phyloP scores from a whole-genome alignment of 371 early-diverging fungal genomes.

The Mucor saturninus region DNA sequence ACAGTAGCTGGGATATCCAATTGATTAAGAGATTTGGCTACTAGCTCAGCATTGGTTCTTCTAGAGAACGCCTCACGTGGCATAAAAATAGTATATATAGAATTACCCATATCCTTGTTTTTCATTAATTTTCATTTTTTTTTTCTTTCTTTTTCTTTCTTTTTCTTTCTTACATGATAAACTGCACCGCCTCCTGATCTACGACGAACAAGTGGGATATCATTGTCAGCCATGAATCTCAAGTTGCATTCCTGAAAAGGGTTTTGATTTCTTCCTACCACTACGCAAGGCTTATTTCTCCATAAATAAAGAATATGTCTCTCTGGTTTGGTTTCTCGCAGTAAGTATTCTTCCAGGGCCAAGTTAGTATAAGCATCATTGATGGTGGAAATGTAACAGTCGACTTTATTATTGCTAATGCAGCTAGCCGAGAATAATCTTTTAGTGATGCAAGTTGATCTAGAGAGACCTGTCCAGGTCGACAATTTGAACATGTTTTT shows the following conservation, averaged over 20 bases:
- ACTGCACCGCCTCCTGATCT: slow-evolving; percentile 97
- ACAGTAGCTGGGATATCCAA: slow-evolving; percentile 88
- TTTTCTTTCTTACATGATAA: slow-evolving; percentile 77
- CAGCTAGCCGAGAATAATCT: slow-evolving; percentile 11
- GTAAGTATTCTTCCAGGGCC: slow-evolving; percentile 92
- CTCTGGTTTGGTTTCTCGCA: slow-evolving; percentile 69
- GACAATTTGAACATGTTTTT: background rate
- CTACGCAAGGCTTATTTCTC: slow-evolving; percentile 88
- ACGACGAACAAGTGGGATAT: slow-evolving; percentile 86
- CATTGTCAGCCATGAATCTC: slow-evolving; percentile 61
- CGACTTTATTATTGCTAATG: slow-evolving; percentile 31
- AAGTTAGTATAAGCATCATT: slow-evolving; percentile 88
- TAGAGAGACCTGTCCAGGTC: background rate
- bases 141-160: background rate
- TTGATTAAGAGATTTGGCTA: slow-evolving; percentile 75
- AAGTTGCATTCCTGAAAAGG: slow-evolving; percentile 94
- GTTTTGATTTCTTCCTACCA: slow-evolving; percentile 96
- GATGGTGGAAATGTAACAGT: slow-evolving; percentile 66
- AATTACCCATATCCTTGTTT: slow-evolving; percentile 90
- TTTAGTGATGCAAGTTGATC: background rate
- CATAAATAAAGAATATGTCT: slow-evolving; percentile 81
- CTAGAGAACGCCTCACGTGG: slow-evolving; percentile 87
- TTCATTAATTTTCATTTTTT: background rate
- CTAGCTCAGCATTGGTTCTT: slow-evolving; percentile 76
- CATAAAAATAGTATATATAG: slow-evolving; percentile 92